Evolutionary conservation across 371 early-diverging fungal genomes (phyloP), one percentile per base, ranked within the genome.

Genomic region (Batkoa obscura): DNA sequence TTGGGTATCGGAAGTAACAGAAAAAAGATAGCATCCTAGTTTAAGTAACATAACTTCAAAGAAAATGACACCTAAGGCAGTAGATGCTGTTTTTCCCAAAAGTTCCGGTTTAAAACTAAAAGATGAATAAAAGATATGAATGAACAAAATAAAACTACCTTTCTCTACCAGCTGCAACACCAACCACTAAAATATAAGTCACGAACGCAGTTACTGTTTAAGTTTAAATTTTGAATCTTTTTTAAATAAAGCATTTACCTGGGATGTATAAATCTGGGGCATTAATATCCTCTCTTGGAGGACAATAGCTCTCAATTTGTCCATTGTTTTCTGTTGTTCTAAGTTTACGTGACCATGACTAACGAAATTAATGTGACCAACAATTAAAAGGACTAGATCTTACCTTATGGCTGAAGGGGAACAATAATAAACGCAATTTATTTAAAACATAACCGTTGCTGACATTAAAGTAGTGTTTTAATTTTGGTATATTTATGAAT

Each of bases 251-350:
- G n/a, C n/a, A n/a, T n/a, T n/a, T n/a, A n/a, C n/a, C n/a, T n/a
- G 98, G 99, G 46, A 99, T 94, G 69, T 99, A 99, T 59, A 99
- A 71, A 68, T 99, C 99, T 4, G 98, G 96, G 0, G 95, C 84
- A 62, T 92, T 91, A 38, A 89, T 67, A 64, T 96, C 92, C 56
- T 89, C 88, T 52, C 92, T 72, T 8, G 94, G 90, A 43, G 90
- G 76, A 60, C 79, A 74, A 63, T 76, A 93, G 12, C 90, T 93
- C 45, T 84, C 83, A 67, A 83, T 74, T 64, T 88, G 84, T 6
- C 91, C 94, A 32, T 76, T 81, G 50, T 78, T 70, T 37, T 92
- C 92, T 38, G 81, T 75, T 38, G 75, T 71, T 81, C 86, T 60
- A 43, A 17, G 2, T 17, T 34, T 13, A 17, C 76, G 61, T 34